A percentile compares a stretch with the other conserved stretches of the same genome.
These are phyloP conservation scores for Colletotrichum paranaense DNA, from an alignment of 2,329 filamentous ascomycete species.

Conservation along the genomic window DNA sequence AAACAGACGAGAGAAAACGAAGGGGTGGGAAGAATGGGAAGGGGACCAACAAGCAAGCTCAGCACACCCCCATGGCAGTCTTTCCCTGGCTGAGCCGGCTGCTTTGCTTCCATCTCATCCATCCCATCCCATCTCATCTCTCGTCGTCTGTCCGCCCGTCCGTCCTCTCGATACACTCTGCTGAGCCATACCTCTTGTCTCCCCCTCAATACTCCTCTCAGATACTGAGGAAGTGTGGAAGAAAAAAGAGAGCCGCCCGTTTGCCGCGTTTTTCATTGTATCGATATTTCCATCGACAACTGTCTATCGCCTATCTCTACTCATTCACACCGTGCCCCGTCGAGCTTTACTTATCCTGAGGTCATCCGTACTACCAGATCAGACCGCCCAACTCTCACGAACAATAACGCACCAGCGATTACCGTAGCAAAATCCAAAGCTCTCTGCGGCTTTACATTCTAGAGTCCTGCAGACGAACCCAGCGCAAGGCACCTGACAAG, in stretches of 20 bases:
- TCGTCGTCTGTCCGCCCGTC: not conserved
- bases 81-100: conserved; percentile 7
- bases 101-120: conserved; percentile 14
- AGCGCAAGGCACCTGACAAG: conserved; percentile 31
- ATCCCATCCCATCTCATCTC: conserved; percentile 25
- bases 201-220: not conserved
- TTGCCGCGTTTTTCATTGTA: not conserved
- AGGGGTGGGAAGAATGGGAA: conserved; percentile 1
- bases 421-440: conserved; percentile 18
- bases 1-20: conserved; percentile 20
- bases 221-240: not conserved
- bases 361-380: not conserved
- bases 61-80: conserved; percentile 16
- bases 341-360: not conserved
- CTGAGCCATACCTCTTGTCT: not conserved
- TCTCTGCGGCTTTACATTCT: conserved; percentile 26
- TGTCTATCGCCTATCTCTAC: not conserved
- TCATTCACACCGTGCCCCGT: not conserved
- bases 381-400: not conserved
- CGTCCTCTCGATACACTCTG: not conserved
- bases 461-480: conserved; percentile 30
- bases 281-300: not conserved
- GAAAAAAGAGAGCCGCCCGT: not conserved
- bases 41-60: conserved; percentile 15
- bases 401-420: not conserved